Percentiles rank a stretch among this genome's conserved stretches.
These are phyloP conservation scores for Mucor piriformis DNA, from an alignment of 371 early-diverging fungal species.

Conservation along the genomic window DNA sequence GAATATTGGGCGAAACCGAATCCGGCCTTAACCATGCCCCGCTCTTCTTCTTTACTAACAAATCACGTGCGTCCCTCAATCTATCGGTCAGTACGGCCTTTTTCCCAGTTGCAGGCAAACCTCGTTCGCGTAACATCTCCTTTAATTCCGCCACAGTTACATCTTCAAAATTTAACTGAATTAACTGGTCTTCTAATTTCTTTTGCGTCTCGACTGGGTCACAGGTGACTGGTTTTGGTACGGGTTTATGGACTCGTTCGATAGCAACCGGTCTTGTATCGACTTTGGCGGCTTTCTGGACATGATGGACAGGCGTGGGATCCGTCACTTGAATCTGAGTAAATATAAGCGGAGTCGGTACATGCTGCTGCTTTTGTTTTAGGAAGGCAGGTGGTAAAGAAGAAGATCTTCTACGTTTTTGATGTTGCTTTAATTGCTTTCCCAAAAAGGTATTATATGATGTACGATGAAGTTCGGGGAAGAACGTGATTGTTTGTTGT, in stretches of 20 bases:
- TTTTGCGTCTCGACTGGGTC: constrained; percentile 33
- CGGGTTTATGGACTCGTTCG: constrained; percentile 29
- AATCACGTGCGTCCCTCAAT: constrained; percentile 48
- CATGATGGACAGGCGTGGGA: constrained; percentile 31
- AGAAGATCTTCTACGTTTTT: constrained; percentile 34
- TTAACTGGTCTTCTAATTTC: constrained; percentile 45
- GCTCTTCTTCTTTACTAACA: not conserved
- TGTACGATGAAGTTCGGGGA: constrained; percentile 29
- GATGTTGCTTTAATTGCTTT: constrained; percentile 25
- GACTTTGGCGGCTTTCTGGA: constrained; percentile 27
- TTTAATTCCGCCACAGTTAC: constrained; percentile 73
- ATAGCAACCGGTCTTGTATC: constrained; percentile 28
- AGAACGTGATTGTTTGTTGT: constrained; percentile 18
- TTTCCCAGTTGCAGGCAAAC: constrained; percentile 62
- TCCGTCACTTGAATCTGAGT: constrained; percentile 36
- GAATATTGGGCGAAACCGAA: constrained; percentile 21
- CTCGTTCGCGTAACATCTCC: constrained; percentile 65
- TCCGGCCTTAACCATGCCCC: not conserved
- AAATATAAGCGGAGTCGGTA: constrained; percentile 28
- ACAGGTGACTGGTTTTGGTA: constrained; percentile 25
- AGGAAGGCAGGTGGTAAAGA: constrained; percentile 37
- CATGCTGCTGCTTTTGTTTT: constrained; percentile 7
- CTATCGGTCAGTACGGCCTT: constrained; percentile 66
- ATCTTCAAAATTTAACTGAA: constrained; percentile 66
- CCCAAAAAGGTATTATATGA: constrained; percentile 26